Conservation (phyloP, 345 rosid species). For the Pseudoturritis turrita region DNA sequence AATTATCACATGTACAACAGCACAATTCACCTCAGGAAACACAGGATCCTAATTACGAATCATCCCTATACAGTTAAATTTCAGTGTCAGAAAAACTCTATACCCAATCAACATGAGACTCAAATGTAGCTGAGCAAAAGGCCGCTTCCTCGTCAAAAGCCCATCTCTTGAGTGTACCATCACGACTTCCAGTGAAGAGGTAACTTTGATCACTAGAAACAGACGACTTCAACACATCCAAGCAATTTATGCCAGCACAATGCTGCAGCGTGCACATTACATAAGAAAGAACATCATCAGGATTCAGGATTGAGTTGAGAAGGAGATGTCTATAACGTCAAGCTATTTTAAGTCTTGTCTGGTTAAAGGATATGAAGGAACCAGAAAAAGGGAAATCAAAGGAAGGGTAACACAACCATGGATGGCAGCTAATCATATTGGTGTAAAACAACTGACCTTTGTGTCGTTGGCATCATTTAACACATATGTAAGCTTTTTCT, state of each 20-base stretch:
- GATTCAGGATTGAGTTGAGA: slow-evolving; percentile 6
- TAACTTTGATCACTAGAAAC: slow-evolving; percentile 45
- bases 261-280: slow-evolving; percentile 59
- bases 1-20: background rate
- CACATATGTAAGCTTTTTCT: slow-evolving; percentile 92
- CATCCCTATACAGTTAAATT: slow-evolving; percentile 4
- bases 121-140: slow-evolving; percentile 88
- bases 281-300: slow-evolving; percentile 24
- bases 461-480: slow-evolving; percentile 68
- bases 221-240: slow-evolving; percentile 62
- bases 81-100: background rate
- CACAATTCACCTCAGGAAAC: background rate
- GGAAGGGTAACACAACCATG: background rate
- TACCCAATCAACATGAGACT: slow-evolving; percentile 99
- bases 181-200: slow-evolving; percentile 98
- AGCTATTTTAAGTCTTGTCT: background rate
- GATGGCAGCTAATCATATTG: background rate
- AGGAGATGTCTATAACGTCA: background rate
- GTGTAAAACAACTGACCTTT: slow-evolving; percentile 46
- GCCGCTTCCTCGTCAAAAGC: slow-evolving; percentile 59
- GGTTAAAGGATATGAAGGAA: background rate
- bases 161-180: slow-evolving; percentile 98
- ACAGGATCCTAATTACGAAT: background rate
- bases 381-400: background rate
- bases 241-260: slow-evolving; percentile 92